phyloP scores from a whole-genome alignment of 2,329 filamentous ascomycete genomes.

The Falciphora oryzae region DNA sequence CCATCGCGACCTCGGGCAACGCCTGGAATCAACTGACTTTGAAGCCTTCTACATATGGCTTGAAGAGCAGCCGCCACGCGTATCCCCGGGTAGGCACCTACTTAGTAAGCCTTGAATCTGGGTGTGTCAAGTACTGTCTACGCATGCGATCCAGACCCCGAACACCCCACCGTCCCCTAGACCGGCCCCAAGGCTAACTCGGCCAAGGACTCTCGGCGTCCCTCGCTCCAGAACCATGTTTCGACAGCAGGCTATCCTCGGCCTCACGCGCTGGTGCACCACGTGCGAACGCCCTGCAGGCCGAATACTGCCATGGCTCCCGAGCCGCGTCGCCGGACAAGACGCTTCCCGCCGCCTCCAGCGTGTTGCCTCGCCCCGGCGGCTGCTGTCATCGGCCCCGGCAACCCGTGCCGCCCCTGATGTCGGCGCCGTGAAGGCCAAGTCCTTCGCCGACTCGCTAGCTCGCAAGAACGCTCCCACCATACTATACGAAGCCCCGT shows the following conservation, averaged over 20 bases:
- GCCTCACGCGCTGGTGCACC: background rate
- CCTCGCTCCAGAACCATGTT: background rate
- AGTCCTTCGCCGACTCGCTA: constrained; percentile 47
- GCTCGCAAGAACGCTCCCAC: constrained; percentile 50
- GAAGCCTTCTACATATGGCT: background rate
- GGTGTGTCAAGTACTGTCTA: too few relatives aligned
- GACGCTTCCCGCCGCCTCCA: constrained; percentile 12
- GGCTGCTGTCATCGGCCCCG: constrained; percentile 29
- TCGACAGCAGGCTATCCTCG: background rate
- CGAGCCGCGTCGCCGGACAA: background rate
- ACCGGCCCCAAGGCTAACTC: background rate
- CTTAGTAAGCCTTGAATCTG: background rate
- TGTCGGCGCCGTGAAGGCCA: constrained; percentile 40
- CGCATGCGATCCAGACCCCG: background rate
- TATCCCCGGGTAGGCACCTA: background rate
- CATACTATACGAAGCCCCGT: constrained; percentile 58
- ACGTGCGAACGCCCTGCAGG: background rate
- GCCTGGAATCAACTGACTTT: background rate
- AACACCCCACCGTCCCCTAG: background rate
- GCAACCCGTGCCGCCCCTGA: constrained; percentile 27
- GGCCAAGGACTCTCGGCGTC: too few relatives aligned
- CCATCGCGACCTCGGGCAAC: background rate
- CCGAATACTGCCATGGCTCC: background rate
- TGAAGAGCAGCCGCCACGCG: background rate
- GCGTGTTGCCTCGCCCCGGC: constrained; percentile 26